Evolutionary conservation across 768 basidiomycete species (phyloP).

Genomic region (Grammothele lineata): DNA sequence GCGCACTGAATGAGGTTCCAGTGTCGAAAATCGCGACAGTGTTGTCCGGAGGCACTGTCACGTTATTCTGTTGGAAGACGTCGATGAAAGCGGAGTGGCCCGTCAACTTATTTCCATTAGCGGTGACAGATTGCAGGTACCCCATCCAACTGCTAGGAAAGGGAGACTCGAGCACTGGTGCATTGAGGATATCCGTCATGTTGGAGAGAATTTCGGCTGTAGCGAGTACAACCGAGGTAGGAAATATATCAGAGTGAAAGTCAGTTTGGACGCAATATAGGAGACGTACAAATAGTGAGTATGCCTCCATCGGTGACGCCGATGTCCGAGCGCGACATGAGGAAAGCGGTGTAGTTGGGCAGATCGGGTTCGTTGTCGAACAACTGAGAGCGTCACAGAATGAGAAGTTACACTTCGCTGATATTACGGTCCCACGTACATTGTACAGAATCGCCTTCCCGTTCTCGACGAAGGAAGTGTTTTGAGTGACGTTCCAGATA

Average conservation of each 20-base stretch:
- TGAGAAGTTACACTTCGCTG: no score
- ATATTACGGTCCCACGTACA: no score
- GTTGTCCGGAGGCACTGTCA: background rate
- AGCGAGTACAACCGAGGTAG: no score
- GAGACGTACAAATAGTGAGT: conserved; percentile 8
- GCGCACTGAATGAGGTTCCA: conserved; percentile 13
- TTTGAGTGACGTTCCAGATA: background rate
- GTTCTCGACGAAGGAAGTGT: conserved; percentile 3
- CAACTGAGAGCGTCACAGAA: no score
- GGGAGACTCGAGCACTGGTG: no score
- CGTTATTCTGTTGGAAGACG: no score
- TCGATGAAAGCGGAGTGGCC: no score
- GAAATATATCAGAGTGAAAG: background rate
- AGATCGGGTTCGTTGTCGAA: conserved; percentile 6
- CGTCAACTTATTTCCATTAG: no score
- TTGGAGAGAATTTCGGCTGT: background rate
- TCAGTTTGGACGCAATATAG: background rate
- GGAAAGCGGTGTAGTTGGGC: conserved; percentile 6
- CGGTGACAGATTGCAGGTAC: no score
- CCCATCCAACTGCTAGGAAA: no score
- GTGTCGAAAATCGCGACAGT: conserved; percentile 15
- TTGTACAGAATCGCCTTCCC: conserved; percentile 5
- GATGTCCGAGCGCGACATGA: conserved; percentile 7
- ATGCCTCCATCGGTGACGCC: conserved; percentile 7
- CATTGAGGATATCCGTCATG: no score